Conservation (phyloP, 495 filamentous ascomycete genomes). For the Talaromyces wortmannii region DNA sequence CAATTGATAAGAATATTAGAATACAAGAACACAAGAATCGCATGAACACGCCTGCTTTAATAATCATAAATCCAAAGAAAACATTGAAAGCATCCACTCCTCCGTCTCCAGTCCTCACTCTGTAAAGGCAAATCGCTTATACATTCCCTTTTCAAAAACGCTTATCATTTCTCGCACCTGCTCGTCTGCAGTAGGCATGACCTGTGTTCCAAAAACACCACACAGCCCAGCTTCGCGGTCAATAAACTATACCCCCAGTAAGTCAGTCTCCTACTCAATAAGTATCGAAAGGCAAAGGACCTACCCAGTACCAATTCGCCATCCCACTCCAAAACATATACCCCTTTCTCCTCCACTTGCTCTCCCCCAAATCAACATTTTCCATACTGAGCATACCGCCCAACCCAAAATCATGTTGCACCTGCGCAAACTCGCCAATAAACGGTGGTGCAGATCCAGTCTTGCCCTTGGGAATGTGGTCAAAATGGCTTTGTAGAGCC, state of each 20-base stretch:
- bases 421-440: conserved; percentile 1
- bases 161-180: neutral
- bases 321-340: conserved; percentile 17
- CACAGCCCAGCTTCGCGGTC: conserved; percentile 53
- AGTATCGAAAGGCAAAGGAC: neutral
- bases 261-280: neutral
- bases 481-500: conserved; percentile 1
- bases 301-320: conserved; percentile 18
- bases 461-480: conserved; percentile 3
- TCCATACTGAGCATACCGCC: conserved; percentile 10
- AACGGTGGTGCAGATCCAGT: neutral
- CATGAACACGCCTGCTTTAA: no score
- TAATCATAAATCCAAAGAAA: no score
- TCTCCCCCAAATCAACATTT: conserved; percentile 15
- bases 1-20: neutral
- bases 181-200: conserved; percentile 43
- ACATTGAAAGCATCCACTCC: no score
- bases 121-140: neutral
- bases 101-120: no score
- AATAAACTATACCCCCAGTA: conserved; percentile 42
- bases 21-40: neutral
- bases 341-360: conserved; percentile 14
- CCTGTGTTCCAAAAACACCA: conserved; percentile 49
- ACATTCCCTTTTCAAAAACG: neutral
- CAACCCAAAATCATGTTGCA: conserved; percentile 2